phyloP scores from a whole-genome alignment of 2,329 filamentous ascomycete genomes.

The Pseudogymnoascus sp. region DNA sequence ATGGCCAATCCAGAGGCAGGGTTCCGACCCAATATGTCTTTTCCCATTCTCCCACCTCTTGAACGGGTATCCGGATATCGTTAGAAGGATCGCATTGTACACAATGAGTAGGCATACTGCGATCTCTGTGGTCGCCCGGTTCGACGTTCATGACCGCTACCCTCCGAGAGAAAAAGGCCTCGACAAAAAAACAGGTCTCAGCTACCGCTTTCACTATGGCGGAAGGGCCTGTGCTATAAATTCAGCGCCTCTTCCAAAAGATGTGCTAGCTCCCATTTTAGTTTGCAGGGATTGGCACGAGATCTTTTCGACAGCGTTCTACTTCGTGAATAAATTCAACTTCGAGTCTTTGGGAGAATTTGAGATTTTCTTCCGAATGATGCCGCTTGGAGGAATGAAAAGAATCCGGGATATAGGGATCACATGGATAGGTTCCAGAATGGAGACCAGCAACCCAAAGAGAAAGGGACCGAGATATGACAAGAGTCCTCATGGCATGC shows the following conservation, averaged over 20 bases:
- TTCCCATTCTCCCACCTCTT: not conserved
- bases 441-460: not conserved
- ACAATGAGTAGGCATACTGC: not conserved
- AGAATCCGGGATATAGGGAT: not conserved
- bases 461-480: rapidly evolving
- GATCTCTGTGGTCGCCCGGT: not conserved
- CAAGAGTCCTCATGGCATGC: not conserved
- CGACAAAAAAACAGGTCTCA: not conserved
- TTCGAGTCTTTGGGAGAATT: not conserved
- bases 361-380: not conserved
- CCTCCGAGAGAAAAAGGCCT: not conserved
- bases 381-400: not conserved
- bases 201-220: not conserved
- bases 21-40: too few species aligned
- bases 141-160: not conserved
- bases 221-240: not conserved
- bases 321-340: too few species aligned
- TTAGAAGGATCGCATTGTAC: not conserved
- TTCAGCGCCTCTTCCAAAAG: not conserved
- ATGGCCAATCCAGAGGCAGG: not conserved
- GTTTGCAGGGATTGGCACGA: not conserved
- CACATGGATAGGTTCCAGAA: not conserved
- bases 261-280: not conserved
- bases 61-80: not conserved
- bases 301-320: not conserved